phyloP scores from a whole-genome alignment of 352 stramenopile genomes.

The Phytophthora boehmeriae region DNA sequence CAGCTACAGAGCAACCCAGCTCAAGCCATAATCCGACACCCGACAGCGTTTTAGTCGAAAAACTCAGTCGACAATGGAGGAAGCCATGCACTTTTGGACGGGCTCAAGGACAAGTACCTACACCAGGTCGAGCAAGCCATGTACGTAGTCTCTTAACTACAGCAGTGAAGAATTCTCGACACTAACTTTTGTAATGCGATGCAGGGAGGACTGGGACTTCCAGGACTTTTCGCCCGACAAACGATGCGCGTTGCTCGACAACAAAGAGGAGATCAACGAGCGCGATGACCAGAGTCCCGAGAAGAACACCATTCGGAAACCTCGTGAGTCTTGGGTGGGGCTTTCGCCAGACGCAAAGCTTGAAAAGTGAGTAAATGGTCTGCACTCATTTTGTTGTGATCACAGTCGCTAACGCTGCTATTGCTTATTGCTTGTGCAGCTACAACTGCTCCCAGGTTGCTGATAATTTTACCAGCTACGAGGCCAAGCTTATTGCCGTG shows the following conservation, averaged over 20 bases:
- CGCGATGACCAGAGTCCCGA: conserved; percentile 43
- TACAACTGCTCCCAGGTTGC: conserved; percentile 28
- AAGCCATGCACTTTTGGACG: conserved; percentile 53
- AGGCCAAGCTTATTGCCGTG: conserved; percentile 54
- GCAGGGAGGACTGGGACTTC: conserved; percentile 75
- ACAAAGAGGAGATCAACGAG: conserved; percentile 48
- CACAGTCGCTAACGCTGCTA: neutral
- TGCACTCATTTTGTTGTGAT: neutral
- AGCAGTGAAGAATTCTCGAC: neutral
- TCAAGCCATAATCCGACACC: neutral
- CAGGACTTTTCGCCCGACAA: conserved; percentile 74
- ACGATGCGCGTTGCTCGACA: conserved; percentile 59
- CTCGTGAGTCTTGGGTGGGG: conserved; percentile 46
- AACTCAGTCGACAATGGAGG: conserved; percentile 28
- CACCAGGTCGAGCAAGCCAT: conserved; percentile 62
- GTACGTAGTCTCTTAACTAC: conserved; percentile 25
- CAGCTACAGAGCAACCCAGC: conserved; percentile 13
- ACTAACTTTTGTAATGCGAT: neutral
- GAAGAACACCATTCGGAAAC: conserved; percentile 31
- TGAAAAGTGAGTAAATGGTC: conserved; percentile 39
- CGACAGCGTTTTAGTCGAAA: conserved; percentile 1
- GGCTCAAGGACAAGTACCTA: conserved; percentile 68
- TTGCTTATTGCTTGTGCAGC: conserved; percentile 11
- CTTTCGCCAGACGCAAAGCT: conserved; percentile 55
- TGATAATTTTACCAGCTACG: conserved; percentile 31